phyloP scores from a whole-genome alignment of 345 rosid genomes.

The Melaleuca quinquenervia region DNA sequence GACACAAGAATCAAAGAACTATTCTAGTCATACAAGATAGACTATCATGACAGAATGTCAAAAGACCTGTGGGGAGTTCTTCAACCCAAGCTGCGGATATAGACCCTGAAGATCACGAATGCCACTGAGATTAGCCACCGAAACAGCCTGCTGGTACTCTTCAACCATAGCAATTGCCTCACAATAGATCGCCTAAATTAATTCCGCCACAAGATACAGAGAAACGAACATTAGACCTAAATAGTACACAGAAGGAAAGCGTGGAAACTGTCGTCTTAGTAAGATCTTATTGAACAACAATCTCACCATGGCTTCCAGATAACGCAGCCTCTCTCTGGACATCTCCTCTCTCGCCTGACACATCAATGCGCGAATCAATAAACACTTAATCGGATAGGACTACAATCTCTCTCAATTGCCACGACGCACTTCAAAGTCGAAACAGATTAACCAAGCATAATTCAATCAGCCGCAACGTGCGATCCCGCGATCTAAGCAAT shows the following conservation, averaged over 20 bases:
- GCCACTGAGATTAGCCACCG: conserved; percentile 60
- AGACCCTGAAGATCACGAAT: conserved; percentile 66
- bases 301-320: conserved; percentile 87
- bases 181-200: conserved; percentile 60
- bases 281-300: not conserved
- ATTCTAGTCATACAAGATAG: not conserved
- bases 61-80: conserved; percentile 62
- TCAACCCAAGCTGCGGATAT: conserved; percentile 61
- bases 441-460: not conserved
- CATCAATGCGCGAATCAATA: not conserved
- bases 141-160: conserved; percentile 84
- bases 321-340: conserved; percentile 80
- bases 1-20: not conserved
- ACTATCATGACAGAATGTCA: not conserved
- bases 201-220: not conserved
- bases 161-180: conserved; percentile 92
- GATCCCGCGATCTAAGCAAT: not conserved
- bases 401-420: not conserved
- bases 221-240: not conserved
- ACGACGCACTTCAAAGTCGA: not conserved
- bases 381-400: not conserved
- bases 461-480: not conserved
- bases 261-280: not conserved
- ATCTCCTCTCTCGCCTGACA: conserved; percentile 94
- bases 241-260: not conserved